Base-by-base conservation (phyloP, 2,329 filamentous ascomycete genomes). In the Lasiodiplodia theobromae region DNA sequence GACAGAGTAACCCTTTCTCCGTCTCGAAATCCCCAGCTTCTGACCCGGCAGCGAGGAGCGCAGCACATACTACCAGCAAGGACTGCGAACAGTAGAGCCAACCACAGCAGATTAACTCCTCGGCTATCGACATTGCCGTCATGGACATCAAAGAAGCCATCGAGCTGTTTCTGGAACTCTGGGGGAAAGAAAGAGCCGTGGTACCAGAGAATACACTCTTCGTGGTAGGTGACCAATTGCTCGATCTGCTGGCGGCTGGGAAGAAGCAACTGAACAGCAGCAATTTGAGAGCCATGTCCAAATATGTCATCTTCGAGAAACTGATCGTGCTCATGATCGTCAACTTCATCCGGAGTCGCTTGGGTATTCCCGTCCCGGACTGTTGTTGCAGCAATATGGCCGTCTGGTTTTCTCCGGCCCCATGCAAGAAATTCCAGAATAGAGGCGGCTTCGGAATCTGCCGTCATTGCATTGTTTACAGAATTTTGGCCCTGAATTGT, bases 371-470 rank as follows among this genome's bases (percentile, higher is more conserved):
- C 70, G 66, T 31, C 31, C 31, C 31, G 8, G 31, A 31, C 31
- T 31, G 71, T 73, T 51, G 71, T 76, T n/a, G 65, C 70, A 51
- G 71, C 73, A 28, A 66, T 70, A 40, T 71, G 72, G 16, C 71
- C 67, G 4, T 51, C 65, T 31, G 84, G 79, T 70, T 85, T 85
- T 44, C 78, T 76, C 18, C 82, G 78, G 10, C 83, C 83, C 83
- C 83, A 85, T 1, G 83, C 82, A 2, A 84, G 75, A 56, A 84
- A 85, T 67, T 85, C 83, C 0, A 85, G 77, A 3, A 84, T 81
- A 2, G 82, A 83, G 1, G 82, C 82, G 1, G 82, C 82, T 63
- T 74, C 74, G 2, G 77, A 72, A 66, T 77, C 77, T n/a, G 38
- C 18, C 16, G 16, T n/a, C 18, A 44, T 44, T 44, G 38, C 4